phyloP scores from a whole-genome alignment of 108 stramenopile genomes.

The Parietichytrium sp. region DNA sequence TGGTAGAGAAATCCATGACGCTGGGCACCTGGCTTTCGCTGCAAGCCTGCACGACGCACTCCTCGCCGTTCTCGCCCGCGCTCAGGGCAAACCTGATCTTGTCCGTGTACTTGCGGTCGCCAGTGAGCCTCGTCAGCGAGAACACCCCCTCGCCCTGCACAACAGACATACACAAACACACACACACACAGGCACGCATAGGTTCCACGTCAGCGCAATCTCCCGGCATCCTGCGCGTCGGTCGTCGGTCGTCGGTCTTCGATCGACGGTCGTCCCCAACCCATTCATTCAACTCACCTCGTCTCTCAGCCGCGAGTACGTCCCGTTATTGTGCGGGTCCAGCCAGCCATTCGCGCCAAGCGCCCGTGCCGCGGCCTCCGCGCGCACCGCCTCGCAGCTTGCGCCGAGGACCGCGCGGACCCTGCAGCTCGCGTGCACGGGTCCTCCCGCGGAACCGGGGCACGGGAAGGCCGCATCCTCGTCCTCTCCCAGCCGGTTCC shows the following conservation, averaged over 20 bases:
- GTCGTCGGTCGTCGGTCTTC: no score
- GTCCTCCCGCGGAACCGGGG: not conserved
- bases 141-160: not conserved
- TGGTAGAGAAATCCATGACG: conserved; percentile 47
- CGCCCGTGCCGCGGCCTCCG: conserved; percentile 39
- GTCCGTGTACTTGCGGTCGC: conserved; percentile 54
- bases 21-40: conserved; percentile 45
- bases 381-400: conserved; percentile 18
- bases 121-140: conserved; percentile 19
- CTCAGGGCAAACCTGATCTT: conserved; percentile 28
- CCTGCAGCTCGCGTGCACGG: not conserved
- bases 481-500: no score
- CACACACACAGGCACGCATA: no score
- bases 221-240: no score
- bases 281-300: no score
- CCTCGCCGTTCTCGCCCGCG: not conserved
- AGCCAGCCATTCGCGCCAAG: conserved; percentile 33
- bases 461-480: no score
- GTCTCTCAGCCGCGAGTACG: no score
- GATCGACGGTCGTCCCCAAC: no score
- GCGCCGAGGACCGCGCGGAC: not conserved
- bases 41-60: conserved; percentile 39
- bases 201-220: no score
- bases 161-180: not conserved
- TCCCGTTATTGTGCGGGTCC: conserved; percentile 52